Evolutionary conservation across 805 yeast genomes (phyloP).

Genomic region (Grigorovia transvaalensis): DNA sequence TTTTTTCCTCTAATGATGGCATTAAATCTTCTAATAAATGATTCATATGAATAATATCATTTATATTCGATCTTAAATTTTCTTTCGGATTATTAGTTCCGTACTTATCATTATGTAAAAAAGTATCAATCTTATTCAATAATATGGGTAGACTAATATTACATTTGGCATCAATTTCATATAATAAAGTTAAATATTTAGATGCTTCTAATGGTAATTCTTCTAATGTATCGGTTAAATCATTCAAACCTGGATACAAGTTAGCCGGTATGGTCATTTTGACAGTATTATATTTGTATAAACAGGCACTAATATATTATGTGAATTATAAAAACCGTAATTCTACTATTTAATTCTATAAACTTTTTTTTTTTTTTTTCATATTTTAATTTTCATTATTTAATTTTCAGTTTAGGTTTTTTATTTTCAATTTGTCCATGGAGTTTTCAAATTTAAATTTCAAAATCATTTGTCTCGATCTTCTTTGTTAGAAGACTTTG

Average conservation of each 20-base stretch:
- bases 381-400: too few species aligned
- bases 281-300: not conserved
- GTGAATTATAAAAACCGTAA: too few species aligned
- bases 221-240: slow-evolving; percentile 80
- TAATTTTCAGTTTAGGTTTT: too few species aligned
- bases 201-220: slow-evolving; percentile 79
- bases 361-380: too few species aligned
- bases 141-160: slow-evolving; percentile 62
- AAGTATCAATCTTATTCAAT: slow-evolving; percentile 29
- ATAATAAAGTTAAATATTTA: slow-evolving; percentile 74
- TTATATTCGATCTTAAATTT: slow-evolving; percentile 12
- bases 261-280: slow-evolving; percentile 33
- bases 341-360: too few species aligned
- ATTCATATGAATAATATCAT: slow-evolving; percentile 29
- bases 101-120: slow-evolving; percentile 6
- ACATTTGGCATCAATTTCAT: slow-evolving; percentile 93
- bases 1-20: slow-evolving; percentile 91
- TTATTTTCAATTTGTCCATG: too few species aligned
- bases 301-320: too few species aligned
- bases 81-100: not conserved
- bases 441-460: too few species aligned
- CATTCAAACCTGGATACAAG: slow-evolving; percentile 78
- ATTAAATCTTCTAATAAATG: slow-evolving; percentile 51
- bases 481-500: too few species aligned
- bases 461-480: too few species aligned